phyloP scores from a whole-genome alignment of 768 basidiomycete genomes.

The Lactarius hatsudake region DNA sequence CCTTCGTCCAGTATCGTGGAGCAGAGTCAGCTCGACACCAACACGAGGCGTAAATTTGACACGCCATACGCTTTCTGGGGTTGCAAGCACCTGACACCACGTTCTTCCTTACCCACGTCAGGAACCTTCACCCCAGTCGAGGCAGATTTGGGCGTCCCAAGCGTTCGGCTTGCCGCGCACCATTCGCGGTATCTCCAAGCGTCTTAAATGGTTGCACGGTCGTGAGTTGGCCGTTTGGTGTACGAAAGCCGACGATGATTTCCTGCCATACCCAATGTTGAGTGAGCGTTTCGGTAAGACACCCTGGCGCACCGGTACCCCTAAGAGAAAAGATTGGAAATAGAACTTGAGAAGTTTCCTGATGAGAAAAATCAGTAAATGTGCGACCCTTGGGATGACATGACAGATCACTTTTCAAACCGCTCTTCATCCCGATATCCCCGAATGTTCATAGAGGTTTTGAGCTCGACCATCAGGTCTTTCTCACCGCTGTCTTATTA shows the following conservation, averaged over 20 bases:
- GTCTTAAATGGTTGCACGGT: slow-evolving; percentile 75
- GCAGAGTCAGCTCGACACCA: slow-evolving; percentile 50
- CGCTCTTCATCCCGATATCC: slow-evolving; percentile 59
- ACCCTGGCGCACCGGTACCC: slow-evolving; percentile 61
- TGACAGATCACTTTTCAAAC: slow-evolving; percentile 68
- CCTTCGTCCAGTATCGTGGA: slow-evolving; percentile 48
- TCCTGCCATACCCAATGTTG: slow-evolving; percentile 47
- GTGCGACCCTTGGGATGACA: background rate
- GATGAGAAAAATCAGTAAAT: slow-evolving; percentile 11
- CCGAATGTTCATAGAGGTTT: slow-evolving; percentile 76
- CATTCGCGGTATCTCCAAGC: slow-evolving; percentile 69
- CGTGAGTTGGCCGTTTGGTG: slow-evolving; percentile 63
- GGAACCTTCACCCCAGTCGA: slow-evolving; percentile 70
- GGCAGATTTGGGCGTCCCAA: slow-evolving; percentile 75
- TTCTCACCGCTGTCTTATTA: slow-evolving; percentile 55
- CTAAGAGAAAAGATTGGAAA: slow-evolving; percentile 87
- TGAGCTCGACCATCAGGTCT: slow-evolving; percentile 78
- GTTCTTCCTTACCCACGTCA: slow-evolving; percentile 47
- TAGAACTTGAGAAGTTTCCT: slow-evolving; percentile 93
- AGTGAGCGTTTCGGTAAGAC: slow-evolving; percentile 12
- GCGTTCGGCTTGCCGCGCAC: slow-evolving; percentile 69
- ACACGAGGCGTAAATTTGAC: slow-evolving; percentile 57
- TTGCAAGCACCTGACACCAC: background rate
- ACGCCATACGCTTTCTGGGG: slow-evolving; percentile 57
- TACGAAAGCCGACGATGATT: slow-evolving; percentile 85